These are phyloP conservation scores for Sclerotinia glacialis DNA, from an alignment of 2,329 filamentous ascomycete species.

Conservation along the genomic window DNA sequence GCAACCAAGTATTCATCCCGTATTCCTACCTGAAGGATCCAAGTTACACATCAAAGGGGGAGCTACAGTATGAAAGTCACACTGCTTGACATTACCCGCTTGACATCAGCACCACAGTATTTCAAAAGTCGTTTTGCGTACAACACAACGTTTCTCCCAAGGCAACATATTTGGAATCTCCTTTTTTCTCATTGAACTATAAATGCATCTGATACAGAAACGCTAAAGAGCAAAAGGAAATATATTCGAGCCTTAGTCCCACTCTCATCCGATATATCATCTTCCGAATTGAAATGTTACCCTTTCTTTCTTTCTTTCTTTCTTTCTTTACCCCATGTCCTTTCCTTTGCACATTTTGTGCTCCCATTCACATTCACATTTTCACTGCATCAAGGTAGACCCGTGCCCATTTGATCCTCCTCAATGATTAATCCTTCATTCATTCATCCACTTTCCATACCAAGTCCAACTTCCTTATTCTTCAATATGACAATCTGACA, in stretches of 20 bases:
- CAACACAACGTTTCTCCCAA: background rate
- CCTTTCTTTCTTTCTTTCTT: background rate
- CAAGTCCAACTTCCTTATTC: conserved; percentile 4
- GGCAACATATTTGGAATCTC: background rate
- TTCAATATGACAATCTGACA: conserved; percentile 18
- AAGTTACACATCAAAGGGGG: background rate
- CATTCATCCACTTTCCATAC: background rate
- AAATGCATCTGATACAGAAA: conserved; percentile 25
- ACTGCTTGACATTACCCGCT: background rate
- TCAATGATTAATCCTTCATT: conserved; percentile 4
- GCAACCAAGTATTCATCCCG: too few species aligned
- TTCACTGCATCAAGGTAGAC: background rate
- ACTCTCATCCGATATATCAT: background rate
- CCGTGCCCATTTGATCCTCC: background rate
- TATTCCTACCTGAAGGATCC: too few species aligned
- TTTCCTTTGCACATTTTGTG: background rate
- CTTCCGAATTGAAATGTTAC: background rate
- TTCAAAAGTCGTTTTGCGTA: background rate
- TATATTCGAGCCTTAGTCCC: conserved; percentile 25
- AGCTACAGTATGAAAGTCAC: background rate
- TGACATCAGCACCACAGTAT: too few species aligned
- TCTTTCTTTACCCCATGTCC: background rate
- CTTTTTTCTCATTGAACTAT: conserved; percentile 29
- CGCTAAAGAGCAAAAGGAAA: conserved; percentile 36
- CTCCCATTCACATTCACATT: background rate